A percentile compares a stretch with the other conserved stretches of the same genome.
These are phyloP conservation scores for Podila minutissima DNA, from an alignment of 192 early-diverging fungal species.

Conservation along the genomic window DNA sequence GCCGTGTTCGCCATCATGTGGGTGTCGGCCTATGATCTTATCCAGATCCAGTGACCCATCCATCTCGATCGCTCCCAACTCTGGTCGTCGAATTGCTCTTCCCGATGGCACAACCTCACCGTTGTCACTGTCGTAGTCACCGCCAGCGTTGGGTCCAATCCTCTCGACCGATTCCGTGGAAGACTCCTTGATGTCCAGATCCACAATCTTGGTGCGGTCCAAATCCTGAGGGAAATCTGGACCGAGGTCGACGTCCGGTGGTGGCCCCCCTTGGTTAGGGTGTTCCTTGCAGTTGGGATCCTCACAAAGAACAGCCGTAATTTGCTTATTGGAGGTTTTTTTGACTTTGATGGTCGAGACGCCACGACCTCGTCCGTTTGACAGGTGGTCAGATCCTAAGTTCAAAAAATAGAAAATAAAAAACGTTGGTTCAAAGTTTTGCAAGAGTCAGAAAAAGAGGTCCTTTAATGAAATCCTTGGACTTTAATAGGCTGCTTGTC, in stretches of 20 bases:
- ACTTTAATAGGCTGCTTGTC: too few species aligned
- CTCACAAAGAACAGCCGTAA: conserved; percentile 41
- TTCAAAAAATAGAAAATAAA: too few species aligned
- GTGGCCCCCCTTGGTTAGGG: conserved; percentile 27
- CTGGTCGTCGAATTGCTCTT: too few species aligned
- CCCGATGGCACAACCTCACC: background rate
- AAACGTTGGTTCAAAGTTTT: too few species aligned
- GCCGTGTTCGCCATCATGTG: background rate
- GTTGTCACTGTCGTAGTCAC: background rate
- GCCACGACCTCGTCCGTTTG: conserved; percentile 4
- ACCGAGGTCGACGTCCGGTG: conserved; percentile 24
- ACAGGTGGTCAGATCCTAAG: background rate
- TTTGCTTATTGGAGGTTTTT: conserved; percentile 24
- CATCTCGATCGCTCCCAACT: background rate
- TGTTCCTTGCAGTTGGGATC: conserved; percentile 42
- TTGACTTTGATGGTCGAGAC: conserved; percentile 39
- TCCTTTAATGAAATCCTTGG: too few species aligned
- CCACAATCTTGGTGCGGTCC: conserved; percentile 14
- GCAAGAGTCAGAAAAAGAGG: too few species aligned
- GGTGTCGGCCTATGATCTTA: background rate
- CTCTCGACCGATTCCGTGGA: conserved; percentile 13
- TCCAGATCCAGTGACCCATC: background rate
- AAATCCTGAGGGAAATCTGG: conserved; percentile 8
- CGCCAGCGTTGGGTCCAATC: conserved; percentile 2
- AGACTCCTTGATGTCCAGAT: conserved; percentile 44